Evolutionary conservation across 2,329 filamentous ascomycete genomes (phyloP).

Genomic region (Colletotrichum siamense): DNA sequence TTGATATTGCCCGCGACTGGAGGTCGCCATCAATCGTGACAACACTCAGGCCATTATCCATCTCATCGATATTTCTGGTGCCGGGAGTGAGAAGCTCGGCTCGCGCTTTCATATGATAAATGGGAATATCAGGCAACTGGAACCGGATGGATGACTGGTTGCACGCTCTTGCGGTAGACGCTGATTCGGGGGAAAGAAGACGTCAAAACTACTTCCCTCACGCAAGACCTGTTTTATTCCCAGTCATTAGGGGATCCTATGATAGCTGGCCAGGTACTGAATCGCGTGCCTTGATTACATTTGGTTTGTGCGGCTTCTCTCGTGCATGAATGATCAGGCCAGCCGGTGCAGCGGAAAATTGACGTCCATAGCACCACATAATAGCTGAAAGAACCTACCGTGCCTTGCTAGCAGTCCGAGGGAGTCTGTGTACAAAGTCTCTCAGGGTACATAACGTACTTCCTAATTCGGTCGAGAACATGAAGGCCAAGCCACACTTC

Average conservation of each 20-base stretch:
- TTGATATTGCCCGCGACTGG: background rate
- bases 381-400: background rate
- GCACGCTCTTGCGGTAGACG: background rate
- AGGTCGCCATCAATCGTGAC: background rate
- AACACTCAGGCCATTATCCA: background rate
- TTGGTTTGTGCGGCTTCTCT: background rate
- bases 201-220: background rate
- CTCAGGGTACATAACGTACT: background rate
- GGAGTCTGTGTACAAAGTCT: background rate
- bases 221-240: background rate
- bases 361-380: background rate
- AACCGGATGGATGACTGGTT: background rate
- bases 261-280: background rate
- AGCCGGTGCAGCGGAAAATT: background rate
- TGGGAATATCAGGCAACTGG: background rate
- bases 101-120: background rate
- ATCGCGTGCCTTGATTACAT: background rate
- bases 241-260: too few relatives aligned
- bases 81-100: fast-evolving
- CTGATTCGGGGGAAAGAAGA: background rate
- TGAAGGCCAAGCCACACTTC: background rate
- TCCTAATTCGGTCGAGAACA: background rate
- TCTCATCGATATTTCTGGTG: background rate
- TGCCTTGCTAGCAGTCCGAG: background rate
- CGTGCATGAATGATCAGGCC: background rate